Conservation (phyloP, 768 basidiomycete species). For the Auricularia auricula-judae region DNA sequence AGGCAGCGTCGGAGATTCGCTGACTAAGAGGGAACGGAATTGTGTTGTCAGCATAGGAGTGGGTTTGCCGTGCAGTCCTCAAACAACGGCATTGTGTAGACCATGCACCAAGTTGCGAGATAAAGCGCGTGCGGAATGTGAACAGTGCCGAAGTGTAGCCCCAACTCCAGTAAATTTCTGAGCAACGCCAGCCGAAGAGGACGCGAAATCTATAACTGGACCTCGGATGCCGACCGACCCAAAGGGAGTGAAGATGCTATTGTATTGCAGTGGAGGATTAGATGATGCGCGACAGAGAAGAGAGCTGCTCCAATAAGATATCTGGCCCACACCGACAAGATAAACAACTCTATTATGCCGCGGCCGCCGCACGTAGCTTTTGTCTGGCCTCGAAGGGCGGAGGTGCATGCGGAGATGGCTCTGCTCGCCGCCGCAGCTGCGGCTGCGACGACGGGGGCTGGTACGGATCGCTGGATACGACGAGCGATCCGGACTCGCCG, state of each 20-base stretch:
- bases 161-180: too few species aligned
- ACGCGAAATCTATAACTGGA: too few species aligned
- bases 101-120: too few species aligned
- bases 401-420: neutral
- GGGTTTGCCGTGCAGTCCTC: too few species aligned
- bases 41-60: too few species aligned
- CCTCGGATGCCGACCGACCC: too few species aligned
- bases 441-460: neutral
- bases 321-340: neutral
- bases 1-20: too few species aligned
- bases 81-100: too few species aligned
- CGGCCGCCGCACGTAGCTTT: neutral
- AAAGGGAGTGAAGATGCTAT: neutral
- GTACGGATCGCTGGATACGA: constrained; percentile 4
- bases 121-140: too few species aligned
- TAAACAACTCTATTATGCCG: neutral
- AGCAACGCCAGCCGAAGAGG: too few species aligned
- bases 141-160: too few species aligned
- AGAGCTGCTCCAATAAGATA: neutral
- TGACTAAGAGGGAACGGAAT: too few species aligned
- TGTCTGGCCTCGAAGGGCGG: neutral
- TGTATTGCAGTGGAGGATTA: neutral
- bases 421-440: neutral
- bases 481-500: constrained; percentile 28
- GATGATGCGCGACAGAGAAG: neutral